Evolutionary conservation across 768 basidiomycete species (phyloP), one percentile per base, ranked within the genome.

Genomic region (Postia placenta): DNA sequence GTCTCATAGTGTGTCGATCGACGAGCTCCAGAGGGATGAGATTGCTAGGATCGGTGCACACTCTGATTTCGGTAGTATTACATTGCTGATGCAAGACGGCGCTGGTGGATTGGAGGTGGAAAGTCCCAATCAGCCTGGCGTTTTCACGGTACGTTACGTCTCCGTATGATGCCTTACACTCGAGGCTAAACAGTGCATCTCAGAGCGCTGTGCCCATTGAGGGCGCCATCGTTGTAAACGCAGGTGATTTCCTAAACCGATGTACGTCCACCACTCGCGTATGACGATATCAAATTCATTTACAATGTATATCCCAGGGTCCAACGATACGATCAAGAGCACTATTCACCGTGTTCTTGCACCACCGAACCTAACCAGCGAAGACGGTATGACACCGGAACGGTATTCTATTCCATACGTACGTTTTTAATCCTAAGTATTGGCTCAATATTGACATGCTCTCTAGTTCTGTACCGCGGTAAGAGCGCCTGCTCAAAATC

Each of bases 391-490:
- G 63, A 69, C 74, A 1, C 76, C 74, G 1, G 72, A 73, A 27
- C 67, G 81, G 23, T 82, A 79, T 56, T 82, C 80, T 0, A 82
- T 83, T 52, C 81, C 82, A 27, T 83, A 81, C 56, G 77, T 35
- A 38, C 19, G 20, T 17, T 19, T 26, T 22, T 2, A 28, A 33
- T n/a, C 15, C 37, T 15, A 37, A 36, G 17, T 30, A 20, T 20
- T 38, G 15, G 30, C 35, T 48, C 2, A 35, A 23, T 2, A n/a
- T 22, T 28, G 11, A n/a, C 40, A 39, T 67, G 66, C 67, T 69
- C 71, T 49, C 43, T 53, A 61, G 60, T 65, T 57, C 61, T 56
- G 27, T 60, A 74, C 60, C 49, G 67, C 42, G 58, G 72, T 50
- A 66, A 67, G 33, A 54, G 74, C 2, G 14, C 17, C 17, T 22